phyloP scores from a whole-genome alignment of 202 grass and related monocot genomes.

The Schoenoplectus triqueter region DNA sequence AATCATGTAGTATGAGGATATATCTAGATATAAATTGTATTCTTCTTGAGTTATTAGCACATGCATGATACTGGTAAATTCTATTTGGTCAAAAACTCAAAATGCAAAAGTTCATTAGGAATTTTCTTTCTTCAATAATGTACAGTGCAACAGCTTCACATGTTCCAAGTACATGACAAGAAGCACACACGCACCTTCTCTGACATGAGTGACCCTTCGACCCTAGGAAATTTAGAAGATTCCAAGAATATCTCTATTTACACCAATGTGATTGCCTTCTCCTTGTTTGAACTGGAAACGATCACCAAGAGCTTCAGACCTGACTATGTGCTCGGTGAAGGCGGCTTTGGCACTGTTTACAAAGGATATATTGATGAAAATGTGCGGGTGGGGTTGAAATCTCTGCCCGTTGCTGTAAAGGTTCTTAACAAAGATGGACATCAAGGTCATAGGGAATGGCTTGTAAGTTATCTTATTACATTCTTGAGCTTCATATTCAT shows the following conservation, averaged over 20 bases:
- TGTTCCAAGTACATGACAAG: slow-evolving; percentile 78
- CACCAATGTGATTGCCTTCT: slow-evolving; percentile 90
- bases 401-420: slow-evolving; percentile 93
- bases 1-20: neutral
- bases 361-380: slow-evolving; percentile 99
- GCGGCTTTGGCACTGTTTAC: slow-evolving; percentile 97
- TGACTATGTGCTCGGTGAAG: slow-evolving; percentile 94
- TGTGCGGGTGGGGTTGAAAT: slow-evolving; percentile 93
- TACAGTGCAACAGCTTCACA: slow-evolving; percentile 94
- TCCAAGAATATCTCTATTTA: slow-evolving; percentile 94
- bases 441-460: slow-evolving; percentile 99
- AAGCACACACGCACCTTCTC: slow-evolving; percentile 64
- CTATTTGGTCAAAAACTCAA: neutral
- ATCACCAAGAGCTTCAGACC: slow-evolving; percentile 96
- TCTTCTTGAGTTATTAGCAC: neutral
- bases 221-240: slow-evolving; percentile 78
- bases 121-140: slow-evolving; percentile 18
- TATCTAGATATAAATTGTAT: neutral
- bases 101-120: slow-evolving; percentile 5
- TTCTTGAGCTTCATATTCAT: slow-evolving; percentile 33
- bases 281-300: slow-evolving; percentile 93
- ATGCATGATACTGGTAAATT: slow-evolving; percentile 5
- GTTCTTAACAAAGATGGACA: slow-evolving; percentile 98
- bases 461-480: slow-evolving; percentile 54
- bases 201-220: slow-evolving; percentile 76